Conservation (phyloP, 495 filamentous ascomycete species). For the Lasiosphaeria hispida region DNA sequence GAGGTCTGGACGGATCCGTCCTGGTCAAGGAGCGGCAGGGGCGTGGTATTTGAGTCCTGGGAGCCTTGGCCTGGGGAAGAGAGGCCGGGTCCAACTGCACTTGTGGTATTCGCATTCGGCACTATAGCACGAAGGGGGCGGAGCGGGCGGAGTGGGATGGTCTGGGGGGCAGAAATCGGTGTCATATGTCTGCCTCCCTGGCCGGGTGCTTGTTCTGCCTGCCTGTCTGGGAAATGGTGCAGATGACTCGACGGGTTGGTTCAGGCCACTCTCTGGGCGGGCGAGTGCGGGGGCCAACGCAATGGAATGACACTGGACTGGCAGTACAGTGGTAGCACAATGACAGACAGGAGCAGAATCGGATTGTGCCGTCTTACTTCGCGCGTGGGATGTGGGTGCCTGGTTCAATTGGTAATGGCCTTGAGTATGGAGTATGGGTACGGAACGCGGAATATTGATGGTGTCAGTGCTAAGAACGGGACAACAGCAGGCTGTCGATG, state of each 20-base stretch:
- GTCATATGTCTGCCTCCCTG: conserved; percentile 18
- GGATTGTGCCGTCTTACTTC: too few species aligned
- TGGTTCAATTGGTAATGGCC: too few species aligned
- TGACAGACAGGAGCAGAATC: too few species aligned
- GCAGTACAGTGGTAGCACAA: background rate
- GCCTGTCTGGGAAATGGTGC: conserved; percentile 12
- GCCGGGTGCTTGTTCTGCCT: background rate
- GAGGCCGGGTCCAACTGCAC: background rate
- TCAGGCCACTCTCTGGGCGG: background rate
- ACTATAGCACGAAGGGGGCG: background rate
- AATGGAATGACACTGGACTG: background rate
- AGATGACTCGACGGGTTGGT: conserved; percentile 5
- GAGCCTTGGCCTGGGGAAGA: background rate
- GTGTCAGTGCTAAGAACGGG: too few species aligned
- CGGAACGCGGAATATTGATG: too few species aligned
- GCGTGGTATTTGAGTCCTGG: conserved; percentile 6
- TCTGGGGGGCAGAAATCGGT: conserved; percentile 11
- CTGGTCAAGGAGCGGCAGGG: conserved; percentile 6
- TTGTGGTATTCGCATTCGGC: too few species aligned
- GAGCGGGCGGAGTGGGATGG: conserved; percentile 20
- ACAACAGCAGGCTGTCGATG: too few species aligned
- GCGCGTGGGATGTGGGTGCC: too few species aligned
- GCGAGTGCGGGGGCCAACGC: background rate
- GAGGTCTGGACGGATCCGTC: conserved; percentile 2
- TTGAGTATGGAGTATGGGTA: too few species aligned